Conservation (phyloP, 495 filamentous ascomycete species). For the Aspergillus steynii region DNA sequence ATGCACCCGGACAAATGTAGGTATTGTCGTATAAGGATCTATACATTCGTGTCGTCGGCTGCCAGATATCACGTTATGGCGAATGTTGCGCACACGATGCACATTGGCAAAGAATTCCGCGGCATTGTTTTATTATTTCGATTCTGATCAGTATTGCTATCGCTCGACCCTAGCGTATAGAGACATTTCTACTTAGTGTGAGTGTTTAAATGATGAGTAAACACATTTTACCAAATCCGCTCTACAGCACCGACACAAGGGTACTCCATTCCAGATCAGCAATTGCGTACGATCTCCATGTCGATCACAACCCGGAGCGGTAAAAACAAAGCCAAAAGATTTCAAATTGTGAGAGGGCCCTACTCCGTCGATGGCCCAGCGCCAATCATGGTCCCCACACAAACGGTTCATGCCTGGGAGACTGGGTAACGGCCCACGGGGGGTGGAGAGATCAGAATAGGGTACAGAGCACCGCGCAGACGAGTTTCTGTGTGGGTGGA, state of each 20-base stretch:
- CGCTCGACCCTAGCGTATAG: no score
- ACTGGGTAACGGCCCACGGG: constrained; percentile 24
- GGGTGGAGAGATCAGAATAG: constrained; percentile 18
- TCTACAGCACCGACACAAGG: constrained; percentile 11
- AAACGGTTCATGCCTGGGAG: constrained; percentile 22
- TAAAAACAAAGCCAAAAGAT: constrained; percentile 24
- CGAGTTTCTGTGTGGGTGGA: neutral
- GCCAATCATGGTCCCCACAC: constrained; percentile 27
- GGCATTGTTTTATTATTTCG: no score
- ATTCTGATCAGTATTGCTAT: no score
- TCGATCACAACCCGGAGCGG: constrained; percentile 20
- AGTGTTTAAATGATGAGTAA: neutral
- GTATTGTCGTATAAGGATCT: neutral
- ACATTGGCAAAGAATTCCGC: no score
- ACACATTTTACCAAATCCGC: no score
- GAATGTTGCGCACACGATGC: no score
- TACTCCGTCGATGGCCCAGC: constrained; percentile 7
- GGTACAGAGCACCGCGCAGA: neutral
- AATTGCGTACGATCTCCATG: constrained; percentile 18
- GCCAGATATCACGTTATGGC: neutral
- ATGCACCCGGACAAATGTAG: neutral
- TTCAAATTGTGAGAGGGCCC: constrained; percentile 23
- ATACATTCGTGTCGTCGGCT: neutral
- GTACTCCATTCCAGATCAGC: constrained; percentile 7
- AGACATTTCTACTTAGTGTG: neutral